Evolutionary conservation across 2,329 filamentous ascomycete genomes (phyloP).

Genomic region (Aspergillus sp.): DNA sequence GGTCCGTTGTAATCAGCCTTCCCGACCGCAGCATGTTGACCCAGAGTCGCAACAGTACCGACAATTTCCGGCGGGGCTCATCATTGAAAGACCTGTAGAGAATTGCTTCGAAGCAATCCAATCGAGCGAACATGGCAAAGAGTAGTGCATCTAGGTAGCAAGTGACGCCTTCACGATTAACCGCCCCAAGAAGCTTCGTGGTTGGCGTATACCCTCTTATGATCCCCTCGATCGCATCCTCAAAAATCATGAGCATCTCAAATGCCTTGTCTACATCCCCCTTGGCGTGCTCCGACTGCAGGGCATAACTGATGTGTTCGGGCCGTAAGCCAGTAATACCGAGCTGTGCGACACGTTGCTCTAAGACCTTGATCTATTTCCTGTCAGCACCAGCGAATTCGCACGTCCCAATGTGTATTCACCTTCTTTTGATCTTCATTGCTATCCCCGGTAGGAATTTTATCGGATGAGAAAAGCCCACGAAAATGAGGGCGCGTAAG

Average conservation of each 20-base stretch:
- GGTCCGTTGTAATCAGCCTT: slow-evolving; percentile 78
- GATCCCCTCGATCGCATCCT: slow-evolving; percentile 78
- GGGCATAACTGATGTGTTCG: slow-evolving; percentile 64
- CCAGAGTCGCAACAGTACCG: slow-evolving; percentile 81
- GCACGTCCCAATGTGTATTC: slow-evolving; percentile 2
- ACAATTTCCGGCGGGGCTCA: slow-evolving; percentile 70
- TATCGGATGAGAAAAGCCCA: slow-evolving; percentile 36
- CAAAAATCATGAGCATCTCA: slow-evolving; percentile 74
- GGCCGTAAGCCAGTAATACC: slow-evolving; percentile 61
- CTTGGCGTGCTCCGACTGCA: slow-evolving; percentile 64
- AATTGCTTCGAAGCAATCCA: slow-evolving; percentile 91
- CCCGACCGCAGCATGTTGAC: slow-evolving; percentile 88
- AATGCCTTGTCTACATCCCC: slow-evolving; percentile 74
- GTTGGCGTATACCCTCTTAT: slow-evolving; percentile 73
- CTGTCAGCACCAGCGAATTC: slow-evolving; percentile 15
- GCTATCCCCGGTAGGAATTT: slow-evolving; percentile 19
- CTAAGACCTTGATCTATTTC: slow-evolving; percentile 54
- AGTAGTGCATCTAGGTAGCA: slow-evolving; percentile 91
- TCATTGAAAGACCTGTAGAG: slow-evolving; percentile 77
- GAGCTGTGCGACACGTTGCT: slow-evolving; percentile 53
- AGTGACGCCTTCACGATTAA: slow-evolving; percentile 84
- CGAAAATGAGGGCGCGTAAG: slow-evolving; percentile 31
- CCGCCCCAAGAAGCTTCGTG: slow-evolving; percentile 75
- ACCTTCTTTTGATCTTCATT: slow-evolving; percentile 41
- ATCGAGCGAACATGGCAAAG: slow-evolving; percentile 91